Evolutionary conservation across 495 filamentous ascomycete species (phyloP).

Genomic region (Hyphodiscus hymeniophilus): DNA sequence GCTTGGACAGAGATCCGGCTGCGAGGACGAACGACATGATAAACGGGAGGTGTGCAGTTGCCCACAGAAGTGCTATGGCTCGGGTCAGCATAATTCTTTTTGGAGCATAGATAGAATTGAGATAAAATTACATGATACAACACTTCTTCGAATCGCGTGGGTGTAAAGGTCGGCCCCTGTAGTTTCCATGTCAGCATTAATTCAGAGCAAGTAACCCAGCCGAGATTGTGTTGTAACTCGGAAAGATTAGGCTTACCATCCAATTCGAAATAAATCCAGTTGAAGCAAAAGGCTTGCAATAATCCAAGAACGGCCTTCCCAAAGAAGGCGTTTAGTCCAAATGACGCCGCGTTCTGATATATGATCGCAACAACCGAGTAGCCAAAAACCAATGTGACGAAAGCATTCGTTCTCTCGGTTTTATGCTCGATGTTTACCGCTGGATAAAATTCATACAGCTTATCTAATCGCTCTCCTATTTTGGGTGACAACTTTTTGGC

Average conservation of each 20-base stretch:
- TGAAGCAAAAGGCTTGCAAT: slow-evolving; percentile 51
- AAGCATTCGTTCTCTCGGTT: slow-evolving; percentile 49
- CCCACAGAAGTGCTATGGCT: slow-evolving; percentile 31
- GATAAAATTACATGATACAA: slow-evolving; percentile 27
- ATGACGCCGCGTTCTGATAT: slow-evolving; percentile 40
- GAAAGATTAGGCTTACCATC: too few relatives aligned
- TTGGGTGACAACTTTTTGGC: slow-evolving; percentile 9
- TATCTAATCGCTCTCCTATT: slow-evolving; percentile 24
- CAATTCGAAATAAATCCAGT: slow-evolving; percentile 58
- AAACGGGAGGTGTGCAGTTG: slow-evolving; percentile 40
- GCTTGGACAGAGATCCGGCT: slow-evolving; percentile 39
- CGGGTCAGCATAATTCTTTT: slow-evolving; percentile 4
- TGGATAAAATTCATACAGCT: slow-evolving; percentile 46
- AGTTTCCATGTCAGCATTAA: too few relatives aligned
- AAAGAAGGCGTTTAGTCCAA: slow-evolving; percentile 49
- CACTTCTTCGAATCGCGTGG: slow-evolving; percentile 47
- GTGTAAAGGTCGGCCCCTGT: slow-evolving; percentile 34
- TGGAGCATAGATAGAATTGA: background rate
- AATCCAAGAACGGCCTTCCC: slow-evolving; percentile 50
- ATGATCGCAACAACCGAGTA: slow-evolving; percentile 49
- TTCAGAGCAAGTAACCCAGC: too few relatives aligned
- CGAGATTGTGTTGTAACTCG: too few relatives aligned
- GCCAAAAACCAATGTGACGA: slow-evolving; percentile 52
- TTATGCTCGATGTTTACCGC: slow-evolving; percentile 55
- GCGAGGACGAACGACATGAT: slow-evolving; percentile 50